These are phyloP conservation scores for Perilla frutescens DNA, from an alignment of 257 asterid genomes.

Conservation along the genomic window DNA sequence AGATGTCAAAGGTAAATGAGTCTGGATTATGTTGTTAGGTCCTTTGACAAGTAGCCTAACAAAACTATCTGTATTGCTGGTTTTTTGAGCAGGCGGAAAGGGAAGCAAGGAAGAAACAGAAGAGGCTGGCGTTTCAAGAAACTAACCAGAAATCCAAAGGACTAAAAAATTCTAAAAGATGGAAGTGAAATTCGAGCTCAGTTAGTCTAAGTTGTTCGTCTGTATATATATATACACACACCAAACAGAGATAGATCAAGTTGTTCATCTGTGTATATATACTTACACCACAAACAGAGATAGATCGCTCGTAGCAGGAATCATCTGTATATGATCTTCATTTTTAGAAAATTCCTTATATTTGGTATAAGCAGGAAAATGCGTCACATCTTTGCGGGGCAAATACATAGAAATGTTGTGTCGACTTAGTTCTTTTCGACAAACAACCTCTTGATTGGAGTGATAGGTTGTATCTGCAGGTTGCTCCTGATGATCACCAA, in stretches of 20 bases:
- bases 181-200: too few relatives aligned
- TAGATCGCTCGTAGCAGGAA: not conserved
- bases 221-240: too few relatives aligned
- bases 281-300: not conserved
- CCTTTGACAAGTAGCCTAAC: not conserved
- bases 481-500: too few relatives aligned
- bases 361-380: not conserved
- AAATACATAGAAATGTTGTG: too few relatives aligned
- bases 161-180: conserved; percentile 26
- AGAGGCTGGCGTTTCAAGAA: conserved; percentile 87
- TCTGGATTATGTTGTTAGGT: not conserved
- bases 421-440: too few relatives aligned
- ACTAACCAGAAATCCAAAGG: conserved; percentile 52
- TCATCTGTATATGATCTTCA: too few relatives aligned
- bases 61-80: not conserved
- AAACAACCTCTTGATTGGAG: too few relatives aligned
- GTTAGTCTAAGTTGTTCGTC: too few relatives aligned
- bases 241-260: too few relatives aligned
- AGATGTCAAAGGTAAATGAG: conserved; percentile 90
- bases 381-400: too few relatives aligned
- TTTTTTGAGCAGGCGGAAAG: conserved; percentile 66
- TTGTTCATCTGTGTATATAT: conserved; percentile 4
- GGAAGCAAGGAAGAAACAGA: conserved; percentile 96
- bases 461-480: too few relatives aligned
- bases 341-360: too few relatives aligned